Evolutionary conservation across 163 green algal genomes (phyloP).

Genomic region (Coccomyxa subellipsoidea): DNA sequence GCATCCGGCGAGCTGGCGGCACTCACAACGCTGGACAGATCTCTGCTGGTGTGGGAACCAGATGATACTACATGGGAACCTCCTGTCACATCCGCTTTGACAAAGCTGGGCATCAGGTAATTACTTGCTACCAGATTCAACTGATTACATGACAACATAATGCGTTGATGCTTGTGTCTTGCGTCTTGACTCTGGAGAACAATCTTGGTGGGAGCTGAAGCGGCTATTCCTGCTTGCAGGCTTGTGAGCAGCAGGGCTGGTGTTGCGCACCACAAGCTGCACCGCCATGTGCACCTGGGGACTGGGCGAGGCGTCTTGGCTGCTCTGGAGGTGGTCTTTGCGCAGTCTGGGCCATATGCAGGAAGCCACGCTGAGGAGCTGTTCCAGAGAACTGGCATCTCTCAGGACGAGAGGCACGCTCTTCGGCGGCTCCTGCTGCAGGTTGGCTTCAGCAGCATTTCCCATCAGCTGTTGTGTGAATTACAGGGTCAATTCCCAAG

Average conservation of each 20-base stretch:
- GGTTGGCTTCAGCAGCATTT: too few species aligned
- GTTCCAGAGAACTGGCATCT: background rate
- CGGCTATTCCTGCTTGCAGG: background rate
- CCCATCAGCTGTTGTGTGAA: too few species aligned
- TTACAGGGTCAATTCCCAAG: too few species aligned
- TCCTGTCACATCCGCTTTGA: background rate
- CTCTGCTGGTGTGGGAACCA: background rate
- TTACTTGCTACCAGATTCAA: too few species aligned
- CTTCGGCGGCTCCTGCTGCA: background rate
- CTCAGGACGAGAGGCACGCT: background rate
- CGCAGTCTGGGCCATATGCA: background rate
- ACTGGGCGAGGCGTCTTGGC: constrained; percentile 33
- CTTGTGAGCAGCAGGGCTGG: background rate
- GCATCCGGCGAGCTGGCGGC: constrained; percentile 22
- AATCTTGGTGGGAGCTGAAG: too few species aligned
- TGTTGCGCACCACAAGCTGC: background rate
- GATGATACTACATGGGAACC: background rate
- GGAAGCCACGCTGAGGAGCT: background rate
- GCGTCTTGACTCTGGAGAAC: too few species aligned
- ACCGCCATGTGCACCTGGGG: constrained; percentile 25
- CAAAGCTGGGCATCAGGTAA: background rate
- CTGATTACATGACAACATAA: too few species aligned
- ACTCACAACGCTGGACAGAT: background rate
- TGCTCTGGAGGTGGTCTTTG: constrained; percentile 19
- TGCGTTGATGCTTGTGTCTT: too few species aligned